Evolutionary conservation across 2,329 filamentous ascomycete species (phyloP), one percentile per base, ranked within the genome.

Genomic region (Ophiostoma sp.): DNA sequence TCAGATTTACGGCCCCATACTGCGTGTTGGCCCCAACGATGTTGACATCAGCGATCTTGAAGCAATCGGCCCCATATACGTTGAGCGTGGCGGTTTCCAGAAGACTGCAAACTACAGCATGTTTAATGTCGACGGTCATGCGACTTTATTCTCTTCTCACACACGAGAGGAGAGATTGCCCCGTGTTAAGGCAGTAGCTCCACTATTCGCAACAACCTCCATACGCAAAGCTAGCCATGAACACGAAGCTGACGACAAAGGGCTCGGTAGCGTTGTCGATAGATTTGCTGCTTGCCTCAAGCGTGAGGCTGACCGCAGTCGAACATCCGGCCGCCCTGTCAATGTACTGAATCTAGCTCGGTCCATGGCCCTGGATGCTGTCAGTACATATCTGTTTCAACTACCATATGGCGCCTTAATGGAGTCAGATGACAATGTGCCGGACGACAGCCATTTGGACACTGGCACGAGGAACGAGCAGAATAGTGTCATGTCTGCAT

Each of bases 1-100:
- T 36, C 23, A 72, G 8, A 20, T 68, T 17, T 74, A 74, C 66
- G 73, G 73, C 2, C 72, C 73, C 2, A 67, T 74, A 15, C 68
- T 73, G 20, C 72, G 73, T 1, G 69, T 74, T 0, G 70, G 39
- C 1, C 73, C 73, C 35, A 70, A 71, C 48, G 71, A 74, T 3
- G 36, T 74, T 17, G 71, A 72, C 41, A 70, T 72, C 23, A 23
- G 35, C 31, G 68, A 72, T 33, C 48, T 8, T 15, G 68, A 71
- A 11, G 71, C 71, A 4, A 52, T 72, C 33, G 68, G 41, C 3
- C 70, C 70, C 23, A 70, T 72, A 3, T 72, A 72, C 36, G 60
- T 71, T 4, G 66, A 69, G 7, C 71, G 62, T 27, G 71, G 71
- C n/a, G 71, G 71, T 10, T 72, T 72, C 35, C 57, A 31, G 4